Evolutionary conservation across 768 basidiomycete species (phyloP).

Genomic region (Xanthoconium stramineum): DNA sequence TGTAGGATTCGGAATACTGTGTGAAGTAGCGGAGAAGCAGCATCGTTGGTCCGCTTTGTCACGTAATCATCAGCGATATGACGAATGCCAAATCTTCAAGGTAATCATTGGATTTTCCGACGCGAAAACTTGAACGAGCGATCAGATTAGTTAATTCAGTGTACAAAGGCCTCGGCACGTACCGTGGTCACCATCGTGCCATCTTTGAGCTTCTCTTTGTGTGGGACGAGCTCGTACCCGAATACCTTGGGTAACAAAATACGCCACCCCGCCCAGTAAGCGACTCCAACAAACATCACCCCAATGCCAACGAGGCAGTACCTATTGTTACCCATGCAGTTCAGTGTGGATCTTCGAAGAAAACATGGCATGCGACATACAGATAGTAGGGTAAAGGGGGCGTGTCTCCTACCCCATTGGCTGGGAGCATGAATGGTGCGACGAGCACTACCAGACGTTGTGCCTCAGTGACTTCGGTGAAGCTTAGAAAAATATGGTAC

Average conservation of each 20-base stretch:
- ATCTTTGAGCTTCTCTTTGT: slow-evolving; percentile 45
- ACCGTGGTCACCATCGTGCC: slow-evolving; percentile 49
- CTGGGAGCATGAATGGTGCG: slow-evolving; percentile 53
- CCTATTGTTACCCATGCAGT: slow-evolving; percentile 21
- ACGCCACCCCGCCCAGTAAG: background rate
- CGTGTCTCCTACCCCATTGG: slow-evolving; percentile 55
- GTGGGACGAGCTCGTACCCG: slow-evolving; percentile 44
- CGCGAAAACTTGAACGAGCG: background rate
- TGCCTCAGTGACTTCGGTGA: background rate
- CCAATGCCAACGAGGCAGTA: slow-evolving; percentile 55
- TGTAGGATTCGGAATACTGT: too few species aligned
- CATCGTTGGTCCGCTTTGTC: too few species aligned
- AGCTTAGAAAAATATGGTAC: slow-evolving; percentile 12
- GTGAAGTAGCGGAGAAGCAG: too few species aligned
- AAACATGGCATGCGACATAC: slow-evolving; percentile 17
- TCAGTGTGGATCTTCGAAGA: slow-evolving; percentile 27
- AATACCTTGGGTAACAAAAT: slow-evolving; percentile 47
- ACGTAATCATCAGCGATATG: too few species aligned
- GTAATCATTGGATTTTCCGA: background rate
- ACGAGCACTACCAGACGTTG: slow-evolving; percentile 41
- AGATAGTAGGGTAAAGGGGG: slow-evolving; percentile 60
- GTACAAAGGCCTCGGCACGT: background rate
- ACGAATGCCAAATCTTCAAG: too few species aligned
- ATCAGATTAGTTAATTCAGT: background rate
- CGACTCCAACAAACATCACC: slow-evolving; percentile 42